These are phyloP conservation scores for Moesziomyces parantarcticus DNA, from an alignment of 1,284 basidiomycete species.

Conservation along the genomic window DNA sequence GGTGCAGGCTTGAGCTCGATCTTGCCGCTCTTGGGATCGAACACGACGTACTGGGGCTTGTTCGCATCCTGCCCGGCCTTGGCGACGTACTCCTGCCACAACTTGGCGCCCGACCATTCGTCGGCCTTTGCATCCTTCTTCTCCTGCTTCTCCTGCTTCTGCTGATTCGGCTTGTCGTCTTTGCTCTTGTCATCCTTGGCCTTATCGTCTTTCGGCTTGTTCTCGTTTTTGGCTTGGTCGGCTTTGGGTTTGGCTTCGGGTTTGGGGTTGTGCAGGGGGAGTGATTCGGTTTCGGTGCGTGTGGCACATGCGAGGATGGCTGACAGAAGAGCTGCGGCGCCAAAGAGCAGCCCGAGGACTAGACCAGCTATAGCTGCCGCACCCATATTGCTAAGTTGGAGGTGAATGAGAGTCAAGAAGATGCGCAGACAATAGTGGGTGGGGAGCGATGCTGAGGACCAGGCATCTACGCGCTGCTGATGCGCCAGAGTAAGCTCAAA, in stretches of 20 bases:
- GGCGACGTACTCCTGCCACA: slow-evolving; percentile 23
- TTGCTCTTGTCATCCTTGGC: neutral
- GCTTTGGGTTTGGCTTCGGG: neutral
- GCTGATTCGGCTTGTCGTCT: neutral
- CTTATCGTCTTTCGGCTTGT: neutral
- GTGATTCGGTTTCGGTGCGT: slow-evolving; percentile 22
- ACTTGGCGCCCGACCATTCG: slow-evolving; percentile 30
- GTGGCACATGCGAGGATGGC: slow-evolving; percentile 25
- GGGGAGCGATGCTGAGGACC: too few relatives aligned
- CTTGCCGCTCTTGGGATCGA: slow-evolving; percentile 27
- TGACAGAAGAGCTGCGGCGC: slow-evolving; percentile 21
- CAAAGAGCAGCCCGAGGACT: slow-evolving; percentile 23
- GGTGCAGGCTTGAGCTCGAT: slow-evolving; percentile 32
- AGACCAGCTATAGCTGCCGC: slow-evolving; percentile 34
- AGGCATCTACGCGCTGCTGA: too few relatives aligned
- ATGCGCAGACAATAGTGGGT: too few relatives aligned
- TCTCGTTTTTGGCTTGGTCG: slow-evolving; percentile 2
- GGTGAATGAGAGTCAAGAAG: neutral
- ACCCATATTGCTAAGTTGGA: slow-evolving; percentile 6
- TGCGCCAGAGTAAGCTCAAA: too few relatives aligned
- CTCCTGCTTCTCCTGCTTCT: slow-evolving; percentile 3
- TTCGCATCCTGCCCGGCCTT: slow-evolving; percentile 1
- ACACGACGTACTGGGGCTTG: slow-evolving; percentile 31
- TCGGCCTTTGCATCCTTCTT: neutral
- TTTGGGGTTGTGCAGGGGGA: slow-evolving; percentile 18